These are phyloP conservation scores for Cutaneotrichosporon mucoides DNA, from an alignment of 1,284 basidiomycete genomes.

Conservation along the genomic window DNA sequence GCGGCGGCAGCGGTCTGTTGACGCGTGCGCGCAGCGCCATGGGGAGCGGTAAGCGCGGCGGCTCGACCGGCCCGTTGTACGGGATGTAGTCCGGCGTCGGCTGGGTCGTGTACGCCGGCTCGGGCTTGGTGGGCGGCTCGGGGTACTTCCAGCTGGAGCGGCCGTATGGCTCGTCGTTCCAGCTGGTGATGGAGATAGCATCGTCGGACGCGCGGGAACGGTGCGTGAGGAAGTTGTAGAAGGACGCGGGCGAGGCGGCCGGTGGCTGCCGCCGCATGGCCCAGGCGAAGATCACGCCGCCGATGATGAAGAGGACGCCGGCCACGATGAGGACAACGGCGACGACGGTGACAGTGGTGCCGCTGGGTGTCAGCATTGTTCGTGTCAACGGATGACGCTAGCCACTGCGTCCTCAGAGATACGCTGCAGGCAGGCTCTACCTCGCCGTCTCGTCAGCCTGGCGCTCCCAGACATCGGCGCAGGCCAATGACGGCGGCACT, in stretches of 20 bases:
- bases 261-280: not conserved
- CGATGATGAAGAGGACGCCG: slow-evolving; percentile 10
- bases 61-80: slow-evolving; percentile 33
- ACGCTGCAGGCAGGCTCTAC: too few relatives aligned
- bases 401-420: too few relatives aligned
- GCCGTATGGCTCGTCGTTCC: not conserved
- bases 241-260: not conserved
- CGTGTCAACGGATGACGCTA: too few relatives aligned
- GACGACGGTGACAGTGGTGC: not conserved
- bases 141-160: not conserved
- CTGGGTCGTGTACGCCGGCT: not conserved
- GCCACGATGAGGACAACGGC: slow-evolving; percentile 21
- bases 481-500: too few relatives aligned
- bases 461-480: too few relatives aligned
- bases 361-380: too few relatives aligned
- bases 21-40: not conserved
- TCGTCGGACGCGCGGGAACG: not conserved
- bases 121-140: not conserved
- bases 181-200: not conserved
- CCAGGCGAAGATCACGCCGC: not conserved
- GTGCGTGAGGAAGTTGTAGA: slow-evolving; percentile 12
- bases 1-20: not conserved
- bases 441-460: too few relatives aligned
- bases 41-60: slow-evolving; percentile 3
- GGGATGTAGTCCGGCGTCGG: slow-evolving; percentile 40